Percentiles rank a stretch among this genome's conserved stretches.
Conservation (phyloP, 306 rosid genomes). For the barrel medic (Medicago truncatula) region DNA sequence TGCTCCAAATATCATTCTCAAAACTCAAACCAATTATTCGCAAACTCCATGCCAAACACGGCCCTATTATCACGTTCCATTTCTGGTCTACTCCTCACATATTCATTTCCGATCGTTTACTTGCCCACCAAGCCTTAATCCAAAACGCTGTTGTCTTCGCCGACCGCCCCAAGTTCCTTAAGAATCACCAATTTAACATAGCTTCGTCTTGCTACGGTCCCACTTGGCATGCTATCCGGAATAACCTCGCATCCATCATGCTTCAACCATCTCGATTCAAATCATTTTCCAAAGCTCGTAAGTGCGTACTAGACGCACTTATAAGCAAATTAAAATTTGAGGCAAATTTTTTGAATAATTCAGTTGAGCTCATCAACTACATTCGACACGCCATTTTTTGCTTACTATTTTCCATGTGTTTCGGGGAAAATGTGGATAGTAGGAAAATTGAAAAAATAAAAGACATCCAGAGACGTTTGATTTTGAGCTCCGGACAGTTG, state of each 20-base stretch:
- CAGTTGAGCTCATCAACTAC: background rate
- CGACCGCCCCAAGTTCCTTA: constrained; percentile 4
- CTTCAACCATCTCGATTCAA: constrained; percentile 5
- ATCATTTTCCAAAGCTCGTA: background rate
- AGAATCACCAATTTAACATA: background rate
- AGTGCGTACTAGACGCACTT: constrained; percentile 13
- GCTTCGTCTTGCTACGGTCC: constrained; percentile 25
- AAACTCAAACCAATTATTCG: constrained; percentile 3
- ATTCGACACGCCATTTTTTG: constrained; percentile 36
- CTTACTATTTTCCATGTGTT: constrained; percentile 45
- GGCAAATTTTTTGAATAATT: background rate
- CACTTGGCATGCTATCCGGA: constrained; percentile 45
- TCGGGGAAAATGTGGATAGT: constrained; percentile 16
- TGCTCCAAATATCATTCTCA: constrained; percentile 12
- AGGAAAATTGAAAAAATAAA: constrained; percentile 23
- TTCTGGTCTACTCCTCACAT: constrained; percentile 5
- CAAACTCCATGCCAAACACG: constrained; percentile 38
- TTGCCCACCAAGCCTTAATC: constrained; percentile 38
- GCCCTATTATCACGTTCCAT: constrained; percentile 34
- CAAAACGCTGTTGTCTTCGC: constrained; percentile 33
- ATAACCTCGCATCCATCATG: constrained; percentile 38
- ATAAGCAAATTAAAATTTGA: constrained; percentile 13
- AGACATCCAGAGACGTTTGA: background rate
- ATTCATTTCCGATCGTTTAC: background rate
- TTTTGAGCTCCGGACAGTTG: background rate